Evolutionary conservation across 2,329 filamentous ascomycete species (phyloP).

Genomic region (Aspergillus quadricinctus): DNA sequence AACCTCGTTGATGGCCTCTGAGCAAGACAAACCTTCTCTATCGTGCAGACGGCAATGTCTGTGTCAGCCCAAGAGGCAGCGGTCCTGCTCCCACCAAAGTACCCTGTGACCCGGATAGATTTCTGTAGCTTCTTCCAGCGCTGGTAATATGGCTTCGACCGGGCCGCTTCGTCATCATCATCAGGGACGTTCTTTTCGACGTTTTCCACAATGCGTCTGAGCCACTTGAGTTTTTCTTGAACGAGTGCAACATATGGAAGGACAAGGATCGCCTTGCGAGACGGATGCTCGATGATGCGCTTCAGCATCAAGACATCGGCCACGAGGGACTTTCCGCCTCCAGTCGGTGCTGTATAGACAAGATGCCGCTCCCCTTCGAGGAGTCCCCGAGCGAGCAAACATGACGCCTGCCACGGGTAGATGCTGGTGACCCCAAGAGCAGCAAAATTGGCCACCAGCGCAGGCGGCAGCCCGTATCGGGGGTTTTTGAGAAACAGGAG

Average conservation of each 20-base stretch:
- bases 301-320: conserved; percentile 70
- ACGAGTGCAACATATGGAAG: conserved; percentile 75
- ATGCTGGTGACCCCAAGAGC: conserved; percentile 66
- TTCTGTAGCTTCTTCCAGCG: conserved; percentile 54
- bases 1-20: not conserved
- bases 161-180: conserved; percentile 29
- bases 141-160: conserved; percentile 43
- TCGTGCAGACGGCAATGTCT: conserved; percentile 73
- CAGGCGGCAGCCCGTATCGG: conserved; percentile 57
- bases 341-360: conserved; percentile 75
- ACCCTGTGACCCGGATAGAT: conserved; percentile 63
- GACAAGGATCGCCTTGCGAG: conserved; percentile 66
- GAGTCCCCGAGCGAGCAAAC: conserved; percentile 63
- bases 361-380: conserved; percentile 63
- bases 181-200: conserved; percentile 43
- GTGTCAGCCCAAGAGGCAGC: conserved; percentile 67
- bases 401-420: conserved; percentile 76
- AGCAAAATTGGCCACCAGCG: conserved; percentile 61
- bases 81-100: conserved; percentile 69
- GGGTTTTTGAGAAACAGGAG: conserved; percentile 59
- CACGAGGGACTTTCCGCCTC: conserved; percentile 72
- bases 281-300: conserved; percentile 59
- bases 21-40: conserved; percentile 61
- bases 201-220: conserved; percentile 62
- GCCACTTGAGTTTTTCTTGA: conserved; percentile 73